These are phyloP conservation scores for Euphorbia tirucalli DNA, from an alignment of 345 rosid species.

Conservation along the genomic window DNA sequence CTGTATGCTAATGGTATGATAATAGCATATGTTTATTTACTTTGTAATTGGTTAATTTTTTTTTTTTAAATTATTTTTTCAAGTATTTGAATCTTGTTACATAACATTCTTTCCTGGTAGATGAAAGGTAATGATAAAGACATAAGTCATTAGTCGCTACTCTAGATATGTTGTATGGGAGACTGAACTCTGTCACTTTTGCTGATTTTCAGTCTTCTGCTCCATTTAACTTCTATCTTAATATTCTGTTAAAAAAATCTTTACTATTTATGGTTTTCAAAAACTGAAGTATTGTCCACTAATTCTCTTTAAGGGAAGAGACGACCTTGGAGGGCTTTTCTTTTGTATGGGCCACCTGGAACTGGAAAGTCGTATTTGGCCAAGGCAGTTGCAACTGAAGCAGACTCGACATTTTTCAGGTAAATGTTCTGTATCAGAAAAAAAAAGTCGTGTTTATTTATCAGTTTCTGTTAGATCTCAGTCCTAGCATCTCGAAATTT, in stretches of 20 bases:
- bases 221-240: background rate
- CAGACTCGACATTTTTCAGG: conserved; percentile 95
- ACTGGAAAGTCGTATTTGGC: conserved; percentile 95
- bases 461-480: background rate
- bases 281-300: background rate
- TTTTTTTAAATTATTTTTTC: background rate
- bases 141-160: background rate
- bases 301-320: conserved; percentile 65
- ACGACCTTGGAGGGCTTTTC: conserved; percentile 88
- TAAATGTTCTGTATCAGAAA: conserved; percentile 16
- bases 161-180: background rate
- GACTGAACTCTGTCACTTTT: background rate
- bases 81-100: background rate
- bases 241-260: background rate
- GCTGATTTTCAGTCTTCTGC: background rate
- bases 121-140: background rate
- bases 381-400: conserved; percentile 96
- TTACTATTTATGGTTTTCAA: background rate
- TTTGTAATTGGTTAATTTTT: background rate
- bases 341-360: conserved; percentile 93
- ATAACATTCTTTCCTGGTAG: no score
- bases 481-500: background rate
- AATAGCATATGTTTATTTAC: background rate
- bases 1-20: background rate
- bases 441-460: no score